A percentile compares a stretch with the other conserved stretches of the same genome.
Conservation (phyloP, 768 basidiomycete species). For the Mycena vitilis region DNA sequence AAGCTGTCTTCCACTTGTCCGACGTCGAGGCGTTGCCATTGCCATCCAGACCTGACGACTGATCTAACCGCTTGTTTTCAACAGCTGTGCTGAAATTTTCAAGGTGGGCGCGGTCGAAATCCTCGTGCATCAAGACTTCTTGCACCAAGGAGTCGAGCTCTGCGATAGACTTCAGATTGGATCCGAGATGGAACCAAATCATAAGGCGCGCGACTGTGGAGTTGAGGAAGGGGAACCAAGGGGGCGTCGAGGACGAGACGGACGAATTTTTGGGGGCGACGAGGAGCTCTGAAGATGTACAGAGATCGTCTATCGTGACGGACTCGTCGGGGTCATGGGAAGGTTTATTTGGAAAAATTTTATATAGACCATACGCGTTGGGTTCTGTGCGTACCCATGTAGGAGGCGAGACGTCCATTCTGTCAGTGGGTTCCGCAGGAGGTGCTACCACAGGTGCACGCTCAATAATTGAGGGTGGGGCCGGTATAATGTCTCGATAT, state of each 20-base stretch:
- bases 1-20: too few species aligned
- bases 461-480: background rate
- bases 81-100: slow-evolving; percentile 36
- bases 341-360: slow-evolving; percentile 7
- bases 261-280: slow-evolving; percentile 18
- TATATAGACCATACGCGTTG: slow-evolving; percentile 16
- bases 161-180: slow-evolving; percentile 37
- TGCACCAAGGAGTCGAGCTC: slow-evolving; percentile 43
- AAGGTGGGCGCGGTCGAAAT: slow-evolving; percentile 42
- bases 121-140: slow-evolving; percentile 39
- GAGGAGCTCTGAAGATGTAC: slow-evolving; percentile 25
- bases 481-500: background rate
- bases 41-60: too few species aligned
- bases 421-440: background rate
- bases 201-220: slow-evolving; percentile 39
- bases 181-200: slow-evolving; percentile 38
- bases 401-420: background rate
- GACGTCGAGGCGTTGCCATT: too few species aligned
- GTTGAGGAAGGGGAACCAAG: slow-evolving; percentile 39
- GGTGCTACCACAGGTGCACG: too few species aligned
- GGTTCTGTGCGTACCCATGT: slow-evolving; percentile 19
- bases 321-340: slow-evolving; percentile 14
- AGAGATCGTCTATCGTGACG: background rate
- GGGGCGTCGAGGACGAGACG: slow-evolving; percentile 19
- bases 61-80: slow-evolving; percentile 37